Evolutionary conservation across 2,329 filamentous ascomycete genomes (phyloP).

Genomic region (Fusarium sp.): DNA sequence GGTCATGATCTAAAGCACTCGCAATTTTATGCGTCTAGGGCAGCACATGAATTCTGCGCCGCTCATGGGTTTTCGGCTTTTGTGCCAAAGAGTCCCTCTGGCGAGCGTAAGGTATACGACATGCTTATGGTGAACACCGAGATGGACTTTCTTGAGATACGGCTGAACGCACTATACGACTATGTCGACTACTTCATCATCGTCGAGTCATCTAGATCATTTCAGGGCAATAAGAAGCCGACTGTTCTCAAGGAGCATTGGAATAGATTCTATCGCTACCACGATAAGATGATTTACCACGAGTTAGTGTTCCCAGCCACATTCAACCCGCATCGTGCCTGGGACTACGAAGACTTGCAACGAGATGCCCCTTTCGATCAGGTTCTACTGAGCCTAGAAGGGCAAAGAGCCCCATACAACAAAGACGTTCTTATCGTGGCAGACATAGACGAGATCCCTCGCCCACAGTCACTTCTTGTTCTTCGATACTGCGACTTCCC

Average conservation of each 20-base stretch:
- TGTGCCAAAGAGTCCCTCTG: constrained; percentile 27
- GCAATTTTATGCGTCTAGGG: no score
- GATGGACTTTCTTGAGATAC: constrained; percentile 74
- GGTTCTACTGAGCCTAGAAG: constrained; percentile 63
- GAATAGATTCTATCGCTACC: constrained; percentile 63
- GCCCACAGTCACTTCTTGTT: constrained; percentile 61
- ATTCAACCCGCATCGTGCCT: constrained; percentile 55
- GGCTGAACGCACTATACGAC: constrained; percentile 67
- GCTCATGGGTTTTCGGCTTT: constrained; percentile 51
- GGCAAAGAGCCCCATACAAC: constrained; percentile 54
- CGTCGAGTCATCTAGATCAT: constrained; percentile 69
- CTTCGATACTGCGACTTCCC: constrained; percentile 66
- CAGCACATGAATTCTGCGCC: constrained; percentile 30
- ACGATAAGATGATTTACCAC: constrained; percentile 71
- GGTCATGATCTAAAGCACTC: no score
- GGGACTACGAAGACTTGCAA: constrained; percentile 65
- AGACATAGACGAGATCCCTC: constrained; percentile 71
- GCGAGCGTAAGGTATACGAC: constrained; percentile 57
- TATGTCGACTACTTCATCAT: constrained; percentile 75
- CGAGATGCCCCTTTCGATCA: constrained; percentile 69
- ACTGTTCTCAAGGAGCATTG: constrained; percentile 66
- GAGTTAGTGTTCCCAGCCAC: constrained; percentile 60
- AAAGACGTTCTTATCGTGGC: constrained; percentile 70
- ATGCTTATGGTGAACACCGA: constrained; percentile 73
- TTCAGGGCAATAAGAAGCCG: constrained; percentile 68